These are phyloP conservation scores for Trematosphaeria pertusa DNA, from an alignment of 2,329 filamentous ascomycete genomes.

Conservation along the genomic window DNA sequence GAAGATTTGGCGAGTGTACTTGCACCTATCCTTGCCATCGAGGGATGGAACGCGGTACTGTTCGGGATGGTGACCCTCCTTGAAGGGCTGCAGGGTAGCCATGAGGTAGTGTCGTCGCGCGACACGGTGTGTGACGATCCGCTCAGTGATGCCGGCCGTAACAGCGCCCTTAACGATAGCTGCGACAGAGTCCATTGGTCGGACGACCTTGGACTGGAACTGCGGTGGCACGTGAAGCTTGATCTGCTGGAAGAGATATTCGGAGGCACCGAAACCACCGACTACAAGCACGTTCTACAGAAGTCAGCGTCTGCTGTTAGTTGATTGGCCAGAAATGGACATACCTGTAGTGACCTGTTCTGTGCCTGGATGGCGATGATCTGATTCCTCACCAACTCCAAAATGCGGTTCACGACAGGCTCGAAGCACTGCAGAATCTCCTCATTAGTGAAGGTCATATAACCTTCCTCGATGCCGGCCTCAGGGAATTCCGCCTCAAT, in stretches of 20 bases:
- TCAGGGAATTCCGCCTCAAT: conserved; percentile 98
- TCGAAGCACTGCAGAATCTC: conserved; percentile 99
- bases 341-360: conserved; percentile 83
- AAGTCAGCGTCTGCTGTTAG: conserved; percentile 31
- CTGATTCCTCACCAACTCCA: conserved; percentile 95
- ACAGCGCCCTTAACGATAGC: conserved; percentile 99
- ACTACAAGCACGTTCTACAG: conserved; percentile 88
- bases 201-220: conserved; percentile 97
- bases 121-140: conserved; percentile 95
- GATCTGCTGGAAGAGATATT: conserved; percentile 99
- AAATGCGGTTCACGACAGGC: conserved; percentile 94
- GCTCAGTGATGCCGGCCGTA: conserved; percentile 95
- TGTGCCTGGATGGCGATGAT: conserved; percentile 99
- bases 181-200: conserved; percentile 98
- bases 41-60: conserved; percentile 96
- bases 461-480: conserved; percentile 96
- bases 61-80: conserved; percentile 97
- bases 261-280: conserved; percentile 96
- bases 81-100: conserved; percentile 98
- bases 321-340: conserved; percentile 20
- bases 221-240: conserved; percentile 97
- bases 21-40: conserved; percentile 97
- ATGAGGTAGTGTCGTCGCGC: conserved; percentile 98
- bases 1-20: conserved; percentile 97
- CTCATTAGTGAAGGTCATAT: conserved; percentile 99